Conservation (phyloP, 345 rosid genomes). For the Euphorbia lathyris region DNA sequence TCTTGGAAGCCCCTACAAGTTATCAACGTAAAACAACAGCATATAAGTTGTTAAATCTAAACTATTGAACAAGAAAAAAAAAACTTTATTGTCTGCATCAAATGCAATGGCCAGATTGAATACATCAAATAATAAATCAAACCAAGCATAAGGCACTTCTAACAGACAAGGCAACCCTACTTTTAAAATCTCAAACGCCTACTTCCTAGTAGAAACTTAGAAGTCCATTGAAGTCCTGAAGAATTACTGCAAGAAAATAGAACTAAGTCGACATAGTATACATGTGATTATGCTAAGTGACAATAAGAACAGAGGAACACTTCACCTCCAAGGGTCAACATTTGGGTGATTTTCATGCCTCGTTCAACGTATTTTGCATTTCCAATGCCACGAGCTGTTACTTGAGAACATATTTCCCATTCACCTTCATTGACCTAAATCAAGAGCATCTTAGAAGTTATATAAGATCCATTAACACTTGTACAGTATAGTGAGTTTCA, state of each 20-base stretch:
- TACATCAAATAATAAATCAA: background rate
- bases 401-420: slow-evolving; percentile 73
- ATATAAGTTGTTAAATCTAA: too few relatives aligned
- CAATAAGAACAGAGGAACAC: background rate
- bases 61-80: background rate
- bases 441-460: slow-evolving; percentile 19
- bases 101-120: background rate
- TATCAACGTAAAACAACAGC: too few relatives aligned
- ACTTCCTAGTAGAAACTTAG: background rate
- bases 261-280: slow-evolving; percentile 18
- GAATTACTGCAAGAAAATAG: slow-evolving; percentile 51
- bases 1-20: too few relatives aligned
- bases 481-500: background rate
- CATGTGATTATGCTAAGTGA: background rate
- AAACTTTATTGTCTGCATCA: too few relatives aligned
- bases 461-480: background rate
- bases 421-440: slow-evolving; percentile 70
- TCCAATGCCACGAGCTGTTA: slow-evolving; percentile 89
- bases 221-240: slow-evolving; percentile 85
- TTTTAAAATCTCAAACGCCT: background rate
- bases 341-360: slow-evolving; percentile 98
- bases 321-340: slow-evolving; percentile 88
- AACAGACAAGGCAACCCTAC: background rate
- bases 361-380: slow-evolving; percentile 95
- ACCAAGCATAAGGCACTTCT: background rate